A percentile compares a stretch with the other conserved stretches of the same genome.
Evolutionary conservation across 345 rosid genomes (phyloP).

Genomic region (Populus tremula): DNA sequence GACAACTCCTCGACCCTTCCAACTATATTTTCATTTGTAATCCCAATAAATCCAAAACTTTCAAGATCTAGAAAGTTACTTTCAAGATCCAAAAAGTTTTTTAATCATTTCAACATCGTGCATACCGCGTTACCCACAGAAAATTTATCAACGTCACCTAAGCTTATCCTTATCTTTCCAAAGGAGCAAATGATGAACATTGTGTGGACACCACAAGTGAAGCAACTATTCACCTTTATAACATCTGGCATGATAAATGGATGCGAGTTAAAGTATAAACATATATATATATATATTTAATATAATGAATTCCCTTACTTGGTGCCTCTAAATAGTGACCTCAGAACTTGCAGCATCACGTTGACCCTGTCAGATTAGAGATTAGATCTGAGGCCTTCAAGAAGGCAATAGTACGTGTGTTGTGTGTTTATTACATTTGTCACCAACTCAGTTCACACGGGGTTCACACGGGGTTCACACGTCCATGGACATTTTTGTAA

Average conservation of each 20-base stretch:
- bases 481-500: not conserved
- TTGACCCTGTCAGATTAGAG: not conserved
- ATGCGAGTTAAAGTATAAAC: not conserved
- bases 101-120: too few relatives aligned
- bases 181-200: too few relatives aligned
- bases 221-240: too few relatives aligned
- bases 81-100: too few relatives aligned
- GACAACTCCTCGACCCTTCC: fast-evolving
- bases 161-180: too few relatives aligned
- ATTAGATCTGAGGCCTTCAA: not conserved
- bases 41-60: too few relatives aligned
- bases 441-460: not conserved
- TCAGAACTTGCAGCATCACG: not conserved
- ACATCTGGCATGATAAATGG: not conserved
- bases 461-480: not conserved
- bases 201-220: too few relatives aligned
- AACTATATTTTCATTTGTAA: too few relatives aligned
- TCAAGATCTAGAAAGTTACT: too few relatives aligned
- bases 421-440: not conserved
- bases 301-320: not conserved
- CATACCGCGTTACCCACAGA: too few relatives aligned
- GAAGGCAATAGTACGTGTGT: not conserved
- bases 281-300: too few relatives aligned
- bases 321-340: not conserved
- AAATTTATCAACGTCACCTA: too few relatives aligned